phyloP scores from a whole-genome alignment of 139 green algal genomes.

The Zygnema cylindricum region DNA sequence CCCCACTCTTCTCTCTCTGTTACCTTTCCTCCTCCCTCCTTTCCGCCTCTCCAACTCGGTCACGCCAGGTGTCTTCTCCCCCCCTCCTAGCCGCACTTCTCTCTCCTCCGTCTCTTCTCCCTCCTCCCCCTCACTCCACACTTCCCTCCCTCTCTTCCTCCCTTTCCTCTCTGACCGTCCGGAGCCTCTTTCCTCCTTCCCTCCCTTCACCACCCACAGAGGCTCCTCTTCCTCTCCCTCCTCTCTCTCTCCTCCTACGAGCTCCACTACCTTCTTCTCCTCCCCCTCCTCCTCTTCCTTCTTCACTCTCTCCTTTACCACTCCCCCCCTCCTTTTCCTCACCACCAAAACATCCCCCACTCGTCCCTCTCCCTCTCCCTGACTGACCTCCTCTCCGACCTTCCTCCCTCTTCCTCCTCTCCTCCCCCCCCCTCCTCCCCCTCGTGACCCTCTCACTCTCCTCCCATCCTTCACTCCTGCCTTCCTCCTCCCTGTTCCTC shows the following conservation, averaged over 20 bases:
- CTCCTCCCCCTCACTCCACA: background rate
- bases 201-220: background rate
- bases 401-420: background rate
- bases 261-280: background rate
- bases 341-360: background rate
- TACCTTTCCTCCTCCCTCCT: background rate
- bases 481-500: background rate
- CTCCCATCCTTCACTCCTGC: background rate
- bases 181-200: background rate
- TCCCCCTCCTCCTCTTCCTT: background rate
- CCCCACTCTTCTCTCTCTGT: background rate
- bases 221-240: conserved; percentile 11
- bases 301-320: background rate
- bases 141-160: background rate
- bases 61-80: background rate
- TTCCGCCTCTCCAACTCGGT: background rate
- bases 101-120: background rate
- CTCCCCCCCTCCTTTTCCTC: background rate
- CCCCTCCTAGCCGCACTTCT: background rate
- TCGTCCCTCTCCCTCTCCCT: background rate
- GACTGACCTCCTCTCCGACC: background rate
- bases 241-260: background rate
- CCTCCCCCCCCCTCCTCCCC: background rate
- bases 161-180: background rate
- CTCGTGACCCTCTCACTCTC: background rate